Conservation (phyloP, 768 basidiomycete genomes). For the Hysterangium stoloniferum region DNA sequence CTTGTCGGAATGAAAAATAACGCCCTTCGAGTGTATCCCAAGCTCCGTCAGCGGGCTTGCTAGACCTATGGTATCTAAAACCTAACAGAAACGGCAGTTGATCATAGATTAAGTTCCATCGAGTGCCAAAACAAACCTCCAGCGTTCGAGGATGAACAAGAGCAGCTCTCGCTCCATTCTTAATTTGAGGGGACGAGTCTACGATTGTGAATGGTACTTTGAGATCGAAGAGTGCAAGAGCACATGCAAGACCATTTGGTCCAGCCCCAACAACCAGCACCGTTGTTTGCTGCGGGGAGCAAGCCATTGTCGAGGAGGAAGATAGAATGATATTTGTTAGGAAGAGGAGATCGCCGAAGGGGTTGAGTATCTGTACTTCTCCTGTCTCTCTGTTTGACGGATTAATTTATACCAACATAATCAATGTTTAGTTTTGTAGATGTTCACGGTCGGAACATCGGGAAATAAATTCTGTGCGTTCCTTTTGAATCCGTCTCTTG, state of each 20-base stretch:
- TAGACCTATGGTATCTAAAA: slow-evolving; percentile 37
- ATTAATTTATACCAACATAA: too few relatives aligned
- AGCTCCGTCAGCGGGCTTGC: slow-evolving; percentile 30
- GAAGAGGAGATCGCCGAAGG: too few relatives aligned
- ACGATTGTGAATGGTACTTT: slow-evolving; percentile 39
- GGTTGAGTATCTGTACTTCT: too few relatives aligned
- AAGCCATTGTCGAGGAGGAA: too few relatives aligned
- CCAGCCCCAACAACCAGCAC: slow-evolving; percentile 46
- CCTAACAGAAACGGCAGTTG: slow-evolving; percentile 23
- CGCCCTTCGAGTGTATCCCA: slow-evolving; percentile 26
- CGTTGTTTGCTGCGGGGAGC: too few relatives aligned
- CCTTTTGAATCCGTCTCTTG: too few relatives aligned
- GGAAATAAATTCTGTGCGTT: too few relatives aligned
- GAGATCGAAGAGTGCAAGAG: slow-evolving; percentile 37
- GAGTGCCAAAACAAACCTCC: slow-evolving; percentile 30
- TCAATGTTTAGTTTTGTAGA: too few relatives aligned
- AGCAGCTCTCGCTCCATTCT: slow-evolving; percentile 36
- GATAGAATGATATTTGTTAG: too few relatives aligned
- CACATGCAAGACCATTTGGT: slow-evolving; percentile 39
- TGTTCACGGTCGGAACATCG: too few relatives aligned
- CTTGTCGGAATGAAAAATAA: slow-evolving; percentile 24
- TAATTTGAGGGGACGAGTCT: slow-evolving; percentile 28
- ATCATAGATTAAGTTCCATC: too few relatives aligned
- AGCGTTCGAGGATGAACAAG: slow-evolving; percentile 45
- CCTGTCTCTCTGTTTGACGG: too few relatives aligned